A percentile compares a stretch with the other conserved stretches of the same genome.
Conservation (phyloP, 2,329 filamentous ascomycete species). For the Pseudopyricularia cyperi region DNA sequence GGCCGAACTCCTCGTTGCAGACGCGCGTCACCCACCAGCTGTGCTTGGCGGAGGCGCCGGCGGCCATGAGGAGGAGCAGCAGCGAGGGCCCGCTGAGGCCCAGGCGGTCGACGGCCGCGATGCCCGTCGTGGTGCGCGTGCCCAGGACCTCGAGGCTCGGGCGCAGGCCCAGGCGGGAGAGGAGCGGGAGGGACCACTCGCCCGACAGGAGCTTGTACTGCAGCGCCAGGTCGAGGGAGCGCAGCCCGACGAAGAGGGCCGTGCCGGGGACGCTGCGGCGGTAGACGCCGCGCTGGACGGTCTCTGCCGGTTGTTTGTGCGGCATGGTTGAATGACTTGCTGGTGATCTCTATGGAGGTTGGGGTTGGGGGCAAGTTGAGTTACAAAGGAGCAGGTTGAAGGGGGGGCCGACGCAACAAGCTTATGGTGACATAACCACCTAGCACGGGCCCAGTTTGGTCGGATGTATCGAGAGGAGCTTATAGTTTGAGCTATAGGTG, state of each 20-base stretch:
- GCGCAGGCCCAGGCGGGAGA: constrained; percentile 26
- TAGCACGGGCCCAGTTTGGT: too few relatives aligned
- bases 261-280: constrained; percentile 19
- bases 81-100: constrained; percentile 35
- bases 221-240: constrained; percentile 18
- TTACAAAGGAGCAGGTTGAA: too few relatives aligned
- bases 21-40: constrained; percentile 36
- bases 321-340: not conserved
- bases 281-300: constrained; percentile 24
- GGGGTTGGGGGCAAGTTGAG: not conserved
- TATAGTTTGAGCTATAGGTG: too few relatives aligned
- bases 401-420: not conserved
- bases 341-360: not conserved
- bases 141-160: not conserved
- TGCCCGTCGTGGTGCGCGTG: constrained; percentile 18
- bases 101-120: constrained; percentile 13
- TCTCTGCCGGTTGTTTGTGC: constrained; percentile 10
- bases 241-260: constrained; percentile 24
- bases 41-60: constrained; percentile 40
- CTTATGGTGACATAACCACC: too few relatives aligned
- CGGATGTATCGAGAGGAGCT: too few relatives aligned
- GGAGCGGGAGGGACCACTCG: constrained; percentile 28
- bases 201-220: constrained; percentile 17
- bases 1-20: constrained; percentile 35
- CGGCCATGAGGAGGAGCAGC: constrained; percentile 38